Base-by-base conservation (phyloP, 331 rosid species). In the Dryas integrifolia region DNA sequence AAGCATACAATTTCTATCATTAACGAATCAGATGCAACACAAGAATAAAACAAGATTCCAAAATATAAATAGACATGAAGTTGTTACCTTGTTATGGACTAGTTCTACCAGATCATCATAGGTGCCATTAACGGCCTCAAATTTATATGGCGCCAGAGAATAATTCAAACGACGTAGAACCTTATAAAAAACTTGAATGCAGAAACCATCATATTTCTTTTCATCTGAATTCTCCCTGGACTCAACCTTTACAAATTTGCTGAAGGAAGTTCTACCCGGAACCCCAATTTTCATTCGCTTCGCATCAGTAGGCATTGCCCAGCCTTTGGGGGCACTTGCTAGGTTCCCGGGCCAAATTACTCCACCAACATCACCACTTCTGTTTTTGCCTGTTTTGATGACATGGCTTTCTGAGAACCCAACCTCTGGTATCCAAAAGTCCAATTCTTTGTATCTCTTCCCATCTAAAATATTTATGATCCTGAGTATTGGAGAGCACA, bases 291-390 rank as follows among this genome's bases (percentile, higher is more conserved):
- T 84, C 84, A 88, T 59, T 18, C 73, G 83, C 21, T 77, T 85
- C 49, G 21, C 76, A 59, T 10, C 66, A 44, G 67, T 75, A 18
- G 89, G 86, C 59, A 82, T 38, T 16, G 67, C 83, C 95, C 97
- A 91, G 5, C 96, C 96, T 77, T 73, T 86, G 3, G 94, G 90
- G 72, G 38, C 40, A 5, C 56, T 21, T 13, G 14, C 6, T 7
- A 55, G 64, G 15, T 43, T 70, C 53, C 96, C 93, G 0, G 96
- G 93, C 96, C 96, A 90, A 35, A 14, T 85, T 13, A 84, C 86
- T 16, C 1, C 3, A 59, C 69, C 69, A 72, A n/a, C 69, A 58
- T 9, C 38, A 15, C 2, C 18, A 38, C 3, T 10, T 58, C 4
- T n/a, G 47, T 39, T 1, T 16, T 7, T 2, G 13, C 45, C 44